Base-by-base conservation (phyloP, 371 early-diverging fungal genomes). In the Mortierella sp. region DNA sequence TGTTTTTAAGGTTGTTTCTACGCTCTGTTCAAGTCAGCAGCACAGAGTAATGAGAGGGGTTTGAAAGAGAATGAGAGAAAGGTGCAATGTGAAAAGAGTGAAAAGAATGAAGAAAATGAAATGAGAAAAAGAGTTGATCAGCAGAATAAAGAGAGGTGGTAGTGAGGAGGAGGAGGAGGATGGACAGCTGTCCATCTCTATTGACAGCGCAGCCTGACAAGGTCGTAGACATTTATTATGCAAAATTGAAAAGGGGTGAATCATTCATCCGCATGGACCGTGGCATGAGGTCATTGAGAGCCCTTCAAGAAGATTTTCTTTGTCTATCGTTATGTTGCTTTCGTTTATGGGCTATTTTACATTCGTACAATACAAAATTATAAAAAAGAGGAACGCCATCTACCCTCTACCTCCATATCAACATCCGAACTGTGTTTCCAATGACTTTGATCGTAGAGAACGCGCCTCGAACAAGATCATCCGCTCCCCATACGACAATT, bases 401-500 rank as follows among this genome's bases (percentile, higher is more conserved):
- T 43, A 11, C 10, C 0, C 1, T 20, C 59, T 58, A 63, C 24
- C 60, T 60, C 54, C 45, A 24, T 37, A 68, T n/a, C 28, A 72
- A 6, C 18, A 62, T 54, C 32, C 61, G 52, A 39, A 63, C 5
- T 3, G 54, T 35, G 0, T 43, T 58, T 8, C 66, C 77, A 30
- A 77, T 0, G 14, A 55, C 52, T 26, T 58, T 58, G 28, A 78
- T n/a, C 24, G 59, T 37, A 0, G 70, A 73, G 2, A 78, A 22
- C 5, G 69, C 62, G 30, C 74, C 75, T 39, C 80, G 59, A 9
- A 68, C 62, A 22, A 79, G 64, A 30, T 79, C 80, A 26, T 79
- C 72, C 20, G 68, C 66, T 8, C 80, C 72, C 75, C 72, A 75
- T 8, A 79, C 61, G 24, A 79, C 45, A 1, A 72, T 68, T 43